phyloP scores from a whole-genome alignment of 164 flowering plant species.

The Hamamelis virginiana region DNA sequence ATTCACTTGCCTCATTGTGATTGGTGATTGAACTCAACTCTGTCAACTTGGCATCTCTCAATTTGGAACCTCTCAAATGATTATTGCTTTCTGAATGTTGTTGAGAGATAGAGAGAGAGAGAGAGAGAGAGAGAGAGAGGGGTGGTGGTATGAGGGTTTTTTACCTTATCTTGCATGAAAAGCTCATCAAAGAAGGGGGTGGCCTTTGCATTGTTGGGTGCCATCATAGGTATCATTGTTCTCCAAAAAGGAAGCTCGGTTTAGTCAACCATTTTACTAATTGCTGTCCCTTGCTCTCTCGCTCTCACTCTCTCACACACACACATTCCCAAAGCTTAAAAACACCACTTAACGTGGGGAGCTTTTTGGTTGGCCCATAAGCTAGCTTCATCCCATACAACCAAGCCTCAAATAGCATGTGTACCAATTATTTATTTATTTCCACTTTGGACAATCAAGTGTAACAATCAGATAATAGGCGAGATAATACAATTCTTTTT shows the following conservation, averaged over 20 bases:
- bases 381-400: neutral
- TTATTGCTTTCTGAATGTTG: neutral
- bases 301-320: neutral
- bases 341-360: conserved; percentile 1
- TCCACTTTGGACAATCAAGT: neutral
- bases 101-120: conserved; percentile 5
- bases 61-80: neutral
- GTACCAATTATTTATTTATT: neutral
- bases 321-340: neutral
- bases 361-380: conserved; percentile 7
- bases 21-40: neutral
- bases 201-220: conserved; percentile 18
- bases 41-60: neutral
- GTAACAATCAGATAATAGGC: neutral
- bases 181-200: conserved; percentile 12
- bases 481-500: neutral
- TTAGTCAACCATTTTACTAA: conserved; percentile 31
- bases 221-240: conserved; percentile 31
- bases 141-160: neutral
- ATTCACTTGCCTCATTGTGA: neutral
- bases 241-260: conserved; percentile 10
- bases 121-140: neutral
- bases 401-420: conserved; percentile 2
- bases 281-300: conserved; percentile 1
- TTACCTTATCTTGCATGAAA: conserved; percentile 20